Conservation (phyloP, 345 rosid genomes). For the Boechera stricta region DNA sequence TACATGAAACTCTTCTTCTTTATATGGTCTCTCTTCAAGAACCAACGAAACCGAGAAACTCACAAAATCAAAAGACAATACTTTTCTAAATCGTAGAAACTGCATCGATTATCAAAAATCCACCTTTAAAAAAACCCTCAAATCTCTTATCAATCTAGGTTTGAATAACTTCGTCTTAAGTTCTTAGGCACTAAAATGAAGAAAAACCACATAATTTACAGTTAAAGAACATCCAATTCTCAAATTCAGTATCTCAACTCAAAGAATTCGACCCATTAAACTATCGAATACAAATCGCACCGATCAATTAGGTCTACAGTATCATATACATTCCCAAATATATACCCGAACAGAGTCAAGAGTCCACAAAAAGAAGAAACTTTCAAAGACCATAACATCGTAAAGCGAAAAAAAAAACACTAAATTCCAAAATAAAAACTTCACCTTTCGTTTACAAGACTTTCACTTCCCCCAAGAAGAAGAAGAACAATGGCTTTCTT, state of each 20-base stretch:
- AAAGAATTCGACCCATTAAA: background rate
- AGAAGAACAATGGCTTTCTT: background rate
- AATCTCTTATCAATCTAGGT: conserved; percentile 2
- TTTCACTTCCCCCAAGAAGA: conserved; percentile 18
- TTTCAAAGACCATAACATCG: background rate
- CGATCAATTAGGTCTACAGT: conserved; percentile 29
- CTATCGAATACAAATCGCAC: background rate
- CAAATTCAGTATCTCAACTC: conserved; percentile 14
- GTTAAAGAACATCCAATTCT: background rate
- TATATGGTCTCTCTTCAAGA: background rate
- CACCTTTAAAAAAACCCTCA: background rate
- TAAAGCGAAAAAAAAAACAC: background rate
- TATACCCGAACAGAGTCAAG: background rate
- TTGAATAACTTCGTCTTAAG: background rate
- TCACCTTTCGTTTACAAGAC: conserved; percentile 35
- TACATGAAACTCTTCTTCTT: background rate
- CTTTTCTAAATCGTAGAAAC: background rate
- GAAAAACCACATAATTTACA: conserved; percentile 22
- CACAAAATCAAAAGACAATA: conserved; percentile 6
- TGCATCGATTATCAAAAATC: background rate
- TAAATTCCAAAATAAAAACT: conserved; percentile 1
- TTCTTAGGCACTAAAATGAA: background rate
- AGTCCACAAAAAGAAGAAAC: background rate
- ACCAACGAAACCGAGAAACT: background rate
- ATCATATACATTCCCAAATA: conserved; percentile 5